phyloP scores from a whole-genome alignment of 768 basidiomycete genomes.

The Boletus subcaerulescens region DNA sequence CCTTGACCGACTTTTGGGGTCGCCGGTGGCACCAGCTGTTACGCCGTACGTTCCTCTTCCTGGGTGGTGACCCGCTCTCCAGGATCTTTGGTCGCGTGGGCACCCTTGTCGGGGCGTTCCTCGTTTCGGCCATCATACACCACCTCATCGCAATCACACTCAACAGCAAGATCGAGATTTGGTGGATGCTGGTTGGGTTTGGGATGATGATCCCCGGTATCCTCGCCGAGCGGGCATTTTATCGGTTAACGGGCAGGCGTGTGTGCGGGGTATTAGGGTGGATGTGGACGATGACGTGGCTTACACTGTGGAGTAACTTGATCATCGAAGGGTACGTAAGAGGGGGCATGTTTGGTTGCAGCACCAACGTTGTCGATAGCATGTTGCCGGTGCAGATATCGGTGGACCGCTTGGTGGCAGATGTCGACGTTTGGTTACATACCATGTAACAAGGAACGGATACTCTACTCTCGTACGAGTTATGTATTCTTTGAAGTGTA shows the following conservation, averaged over 20 bases:
- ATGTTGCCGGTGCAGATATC: neutral
- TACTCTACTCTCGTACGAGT: too few relatives aligned
- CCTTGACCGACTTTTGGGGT: neutral
- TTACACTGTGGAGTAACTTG: neutral
- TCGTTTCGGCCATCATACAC: neutral
- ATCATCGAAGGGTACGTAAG: neutral
- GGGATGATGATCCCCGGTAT: neutral
- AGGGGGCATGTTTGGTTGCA: neutral
- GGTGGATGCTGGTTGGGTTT: neutral
- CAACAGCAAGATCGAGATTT: neutral
- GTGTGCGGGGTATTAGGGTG: neutral
- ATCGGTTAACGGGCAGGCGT: neutral
- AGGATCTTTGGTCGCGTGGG: neutral
- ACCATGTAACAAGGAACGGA: neutral
- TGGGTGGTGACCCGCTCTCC: neutral
- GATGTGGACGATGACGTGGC: neutral
- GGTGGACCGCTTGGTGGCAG: neutral
- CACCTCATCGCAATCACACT: neutral
- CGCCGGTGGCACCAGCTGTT: neutral
- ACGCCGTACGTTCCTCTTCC: neutral
- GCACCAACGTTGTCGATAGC: neutral
- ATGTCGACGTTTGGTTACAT: neutral
- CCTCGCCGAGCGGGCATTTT: neutral
- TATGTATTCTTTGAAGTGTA: too few relatives aligned
- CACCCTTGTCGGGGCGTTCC: neutral